Evolutionary conservation across 176 grass and related monocot species (phyloP).

Genomic region (Rhynchospora tenuis): DNA sequence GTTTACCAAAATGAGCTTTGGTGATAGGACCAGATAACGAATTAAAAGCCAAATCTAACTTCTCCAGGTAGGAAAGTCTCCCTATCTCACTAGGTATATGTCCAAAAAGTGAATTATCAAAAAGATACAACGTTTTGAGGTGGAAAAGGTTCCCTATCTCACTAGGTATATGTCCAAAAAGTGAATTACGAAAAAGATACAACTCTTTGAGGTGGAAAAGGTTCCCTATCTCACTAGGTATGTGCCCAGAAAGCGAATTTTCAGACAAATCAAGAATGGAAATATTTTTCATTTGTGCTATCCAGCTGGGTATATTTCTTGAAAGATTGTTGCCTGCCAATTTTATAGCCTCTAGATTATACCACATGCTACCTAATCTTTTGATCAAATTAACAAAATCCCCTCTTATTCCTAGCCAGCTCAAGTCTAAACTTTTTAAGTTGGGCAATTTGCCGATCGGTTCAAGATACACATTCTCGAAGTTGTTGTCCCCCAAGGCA

Average conservation of each 20-base stretch:
- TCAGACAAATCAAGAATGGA: background rate
- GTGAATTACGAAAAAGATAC: too few relatives aligned
- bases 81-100: too few relatives aligned
- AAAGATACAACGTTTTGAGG: too few relatives aligned
- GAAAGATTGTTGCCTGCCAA: background rate
- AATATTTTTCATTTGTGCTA: background rate
- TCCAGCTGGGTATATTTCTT: constrained; percentile 1
- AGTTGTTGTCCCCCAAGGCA: background rate
- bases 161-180: too few relatives aligned
- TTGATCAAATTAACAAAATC: background rate
- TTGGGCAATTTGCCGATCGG: constrained; percentile 11
- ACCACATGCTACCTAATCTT: background rate
- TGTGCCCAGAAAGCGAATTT: background rate
- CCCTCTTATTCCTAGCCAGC: background rate
- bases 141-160: too few relatives aligned
- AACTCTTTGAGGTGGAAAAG: too few relatives aligned
- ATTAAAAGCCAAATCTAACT: background rate
- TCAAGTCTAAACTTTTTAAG: constrained; percentile 5
- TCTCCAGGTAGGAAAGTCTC: background rate
- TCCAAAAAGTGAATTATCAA: too few relatives aligned
- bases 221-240: constrained; percentile 23
- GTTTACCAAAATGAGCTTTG: background rate
- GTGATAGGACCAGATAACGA: background rate
- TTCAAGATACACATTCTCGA: background rate
- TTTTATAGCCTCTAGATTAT: constrained; percentile 1